These are phyloP conservation scores for Borovskyia barvae DNA, from an alignment of 208 protist species.

Conservation along the genomic window DNA sequence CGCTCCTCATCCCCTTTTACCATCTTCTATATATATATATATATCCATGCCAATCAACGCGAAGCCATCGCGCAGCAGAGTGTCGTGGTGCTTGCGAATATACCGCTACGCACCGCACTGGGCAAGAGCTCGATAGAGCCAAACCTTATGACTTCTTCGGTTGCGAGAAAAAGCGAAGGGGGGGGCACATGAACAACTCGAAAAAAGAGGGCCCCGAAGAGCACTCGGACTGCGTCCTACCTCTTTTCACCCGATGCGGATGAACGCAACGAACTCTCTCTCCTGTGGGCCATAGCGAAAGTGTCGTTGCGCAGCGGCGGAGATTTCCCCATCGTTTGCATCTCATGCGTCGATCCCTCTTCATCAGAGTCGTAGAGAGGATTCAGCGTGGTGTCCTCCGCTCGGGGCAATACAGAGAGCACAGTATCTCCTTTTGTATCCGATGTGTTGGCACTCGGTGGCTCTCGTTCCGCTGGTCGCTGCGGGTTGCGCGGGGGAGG, in stretches of 20 bases:
- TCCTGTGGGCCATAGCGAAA: slow-evolving; percentile 25
- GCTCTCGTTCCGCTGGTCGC: slow-evolving; percentile 2
- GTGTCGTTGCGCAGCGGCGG: slow-evolving; percentile 47
- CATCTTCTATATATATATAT: no score
- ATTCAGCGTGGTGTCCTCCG: slow-evolving; percentile 44
- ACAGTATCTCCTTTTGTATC: slow-evolving; percentile 5
- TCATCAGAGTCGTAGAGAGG: slow-evolving; percentile 65
- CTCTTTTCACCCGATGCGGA: slow-evolving; percentile 7
- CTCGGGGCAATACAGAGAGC: slow-evolving; percentile 24
- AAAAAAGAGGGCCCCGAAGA: slow-evolving; percentile 4
- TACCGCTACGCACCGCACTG: no score
- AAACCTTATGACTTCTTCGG: no score
- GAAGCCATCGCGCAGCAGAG: no score
- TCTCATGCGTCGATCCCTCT: slow-evolving; percentile 18
- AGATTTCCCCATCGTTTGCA: slow-evolving; percentile 39
- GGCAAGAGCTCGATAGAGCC: no score
- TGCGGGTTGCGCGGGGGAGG: slow-evolving; percentile 56
- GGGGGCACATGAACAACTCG: slow-evolving; percentile 1
- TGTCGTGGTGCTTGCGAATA: no score
- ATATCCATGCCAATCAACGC: no score
- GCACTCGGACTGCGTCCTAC: neutral
- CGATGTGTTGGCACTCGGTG: slow-evolving; percentile 1
- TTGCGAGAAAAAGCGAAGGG: no score
- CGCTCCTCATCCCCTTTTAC: no score
- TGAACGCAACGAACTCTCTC: neutral